Base-by-base conservation (phyloP, 192 early-diverging fungal genomes). In the Rhizophagus clarus region DNA sequence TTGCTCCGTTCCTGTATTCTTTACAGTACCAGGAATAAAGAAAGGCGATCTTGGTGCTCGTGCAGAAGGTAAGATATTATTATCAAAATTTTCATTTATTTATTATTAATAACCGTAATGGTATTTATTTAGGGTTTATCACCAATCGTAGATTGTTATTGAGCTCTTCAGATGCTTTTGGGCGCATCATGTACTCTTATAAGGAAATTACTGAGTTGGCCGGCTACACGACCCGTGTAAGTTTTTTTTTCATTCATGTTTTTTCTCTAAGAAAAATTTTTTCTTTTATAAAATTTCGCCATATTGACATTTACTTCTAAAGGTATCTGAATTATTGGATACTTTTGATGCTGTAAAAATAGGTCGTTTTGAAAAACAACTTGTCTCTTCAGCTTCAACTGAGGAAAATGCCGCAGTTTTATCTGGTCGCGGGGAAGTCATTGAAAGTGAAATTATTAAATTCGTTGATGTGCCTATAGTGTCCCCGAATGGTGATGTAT, bases 191-290 rank as follows among this genome's bases (percentile, higher is more conserved):
- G 94, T 95, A 97, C 86, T 93, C 95, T 40, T 98, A 97, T 89
- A 96, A 95, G 81, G 96, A 99, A 83, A 90, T 99, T 31, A 91
- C 94, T 22, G 96, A 98, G 83, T 89, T 99, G 66, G 96, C 98
- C 32, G 98, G 98, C 26, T 98, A 95, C 82, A 96, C 97, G 22
- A 91, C 91, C 73, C 93, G 98, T 74, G 98, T 91, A 81, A 75
- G 72, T 60, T 24, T 47, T 32, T 45, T 74, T 15, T 56, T 66
- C 45, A 24, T 31, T 31, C 31, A 31, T 37, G 17, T 79, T 40
- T 71, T 70, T 24, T 77, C 8, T 22, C 64, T 17, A 3, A 64
- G 20, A 26, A 68, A 24, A 71, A 31, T 0, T 67, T 10, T 77
- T 5, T 26, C 8, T 69, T 69, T 32, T 6, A 7, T 40, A 6